Evolutionary conservation across 169 alveolate species (phyloP), one percentile per base, ranked within the genome.

Genomic region (Cryptosporidium sp.): DNA sequence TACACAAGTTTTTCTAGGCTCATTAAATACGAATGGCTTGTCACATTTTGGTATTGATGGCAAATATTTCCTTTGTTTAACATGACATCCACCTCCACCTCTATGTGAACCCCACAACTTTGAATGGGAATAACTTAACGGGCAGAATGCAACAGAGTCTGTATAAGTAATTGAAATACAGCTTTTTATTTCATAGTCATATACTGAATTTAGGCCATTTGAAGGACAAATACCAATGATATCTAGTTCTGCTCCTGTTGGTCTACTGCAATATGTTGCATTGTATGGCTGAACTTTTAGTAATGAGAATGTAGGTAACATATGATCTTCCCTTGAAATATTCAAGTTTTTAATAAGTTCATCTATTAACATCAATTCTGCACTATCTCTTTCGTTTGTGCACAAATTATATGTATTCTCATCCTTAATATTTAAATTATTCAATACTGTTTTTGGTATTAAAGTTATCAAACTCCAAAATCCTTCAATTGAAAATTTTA

Each of bases 81-180:
- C 69, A 35, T 74, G 86, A 31, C 86, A 74, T 6, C 86, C 86
- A 33, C 86, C 86, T 35, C 71, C 71, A 33, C 86, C 86, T 55
- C 71, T 74, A 59, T 59, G 86, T 31, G 86, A 52, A 10, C 86
- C 86, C 86, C 86, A 52, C 7, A 74, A 26, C 68, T 59, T 74
- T 55, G 86, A 74, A 18, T 74, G 86, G 35, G 39, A 12, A 51
- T 74, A 74, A 16, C 37, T 74, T 35, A 51, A 50, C 6, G 86
- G 86, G 21, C 86, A 74, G 18, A 33, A 37, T 2, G 86, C 70
- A 23, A 41, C 68, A 35, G 86, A 52, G 39, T 74, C 86, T 12
- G 86, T 26, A 74, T 74, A 74, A 26, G 86, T 74, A 55, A 74
- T 59, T 18, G 70, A 55, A 18, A 74, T 41, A 74, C 86, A 74